A percentile compares a stretch with the other conserved stretches of the same genome.
phyloP scores from a whole-genome alignment of 768 basidiomycete genomes.

The Naganishia vaughanmartiniae region DNA sequence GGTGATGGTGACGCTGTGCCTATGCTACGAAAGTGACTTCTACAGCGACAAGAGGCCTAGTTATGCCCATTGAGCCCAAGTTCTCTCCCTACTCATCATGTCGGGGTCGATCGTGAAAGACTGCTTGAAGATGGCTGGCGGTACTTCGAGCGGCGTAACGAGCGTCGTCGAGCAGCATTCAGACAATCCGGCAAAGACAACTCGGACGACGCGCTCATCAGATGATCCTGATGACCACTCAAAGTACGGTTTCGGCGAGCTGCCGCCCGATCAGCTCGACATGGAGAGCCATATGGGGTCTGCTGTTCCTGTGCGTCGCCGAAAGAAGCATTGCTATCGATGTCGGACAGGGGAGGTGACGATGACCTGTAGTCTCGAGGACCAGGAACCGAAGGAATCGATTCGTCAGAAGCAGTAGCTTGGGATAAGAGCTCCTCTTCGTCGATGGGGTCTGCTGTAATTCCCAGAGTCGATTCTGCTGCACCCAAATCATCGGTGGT shows the following conservation, averaged over 20 bases:
- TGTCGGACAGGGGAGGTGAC: not conserved
- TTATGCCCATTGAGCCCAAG: not conserved
- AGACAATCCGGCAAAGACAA: conserved; percentile 8
- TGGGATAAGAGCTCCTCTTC: not conserved
- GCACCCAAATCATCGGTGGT: not conserved
- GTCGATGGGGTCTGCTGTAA: not conserved
- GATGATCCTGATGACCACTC: not conserved
- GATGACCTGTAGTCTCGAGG: not conserved
- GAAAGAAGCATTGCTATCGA: conserved; percentile 1
- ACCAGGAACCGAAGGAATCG: not conserved
- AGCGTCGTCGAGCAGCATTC: conserved; percentile 3
- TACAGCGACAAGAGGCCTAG: not conserved
- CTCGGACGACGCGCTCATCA: conserved; percentile 12
- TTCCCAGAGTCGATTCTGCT: not conserved
- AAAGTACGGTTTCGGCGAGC: not conserved
- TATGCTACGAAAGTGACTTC: not conserved
- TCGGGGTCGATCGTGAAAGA: not conserved
- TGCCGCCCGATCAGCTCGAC: not conserved
- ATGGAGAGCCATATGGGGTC: not conserved
- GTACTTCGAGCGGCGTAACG: not conserved
- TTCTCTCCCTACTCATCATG: not conserved
- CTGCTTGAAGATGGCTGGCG: conserved; percentile 4
- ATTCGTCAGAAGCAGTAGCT: not conserved
- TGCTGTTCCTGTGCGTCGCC: not conserved
- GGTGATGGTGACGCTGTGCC: too few species aligned